A percentile compares a stretch with the other conserved stretches of the same genome.
phyloP scores from a whole-genome alignment of 345 rosid species.

The Melaleuca quinquenervia region DNA sequence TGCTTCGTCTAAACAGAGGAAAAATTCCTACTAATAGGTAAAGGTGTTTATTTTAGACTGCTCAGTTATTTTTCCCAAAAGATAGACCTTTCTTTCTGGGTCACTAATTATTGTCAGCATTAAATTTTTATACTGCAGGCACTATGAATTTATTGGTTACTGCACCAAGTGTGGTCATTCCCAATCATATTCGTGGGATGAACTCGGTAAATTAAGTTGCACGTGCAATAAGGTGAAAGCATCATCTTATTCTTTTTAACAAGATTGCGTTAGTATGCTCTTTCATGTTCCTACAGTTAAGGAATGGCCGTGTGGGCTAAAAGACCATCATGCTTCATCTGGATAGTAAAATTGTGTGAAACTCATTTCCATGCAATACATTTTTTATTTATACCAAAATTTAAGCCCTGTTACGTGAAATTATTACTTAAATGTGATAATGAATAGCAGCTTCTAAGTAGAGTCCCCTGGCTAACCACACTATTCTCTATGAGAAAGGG shows the following conservation, averaged over 20 bases:
- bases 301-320: background rate
- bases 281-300: background rate
- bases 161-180: conserved; percentile 68
- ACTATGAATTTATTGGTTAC: conserved; percentile 74
- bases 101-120: background rate
- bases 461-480: background rate
- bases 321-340: background rate
- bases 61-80: background rate
- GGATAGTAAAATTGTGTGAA: background rate
- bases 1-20: conserved; percentile 57
- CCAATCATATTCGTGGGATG: conserved; percentile 45
- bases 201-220: conserved; percentile 59
- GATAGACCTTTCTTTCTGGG: background rate
- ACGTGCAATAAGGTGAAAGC: conserved; percentile 39
- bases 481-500: background rate
- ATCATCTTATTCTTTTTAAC: background rate
- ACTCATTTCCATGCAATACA: background rate
- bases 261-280: background rate
- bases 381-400: background rate
- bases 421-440: background rate
- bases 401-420: background rate
- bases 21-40: conserved; percentile 52
- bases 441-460: background rate
- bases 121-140: conserved; percentile 17
- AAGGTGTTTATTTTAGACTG: background rate